Percentiles rank a stretch among this genome's conserved stretches.
These are phyloP conservation scores for Dittrichia graveolens DNA, from an alignment of 129 eudicot species.

Conservation along the genomic window DNA sequence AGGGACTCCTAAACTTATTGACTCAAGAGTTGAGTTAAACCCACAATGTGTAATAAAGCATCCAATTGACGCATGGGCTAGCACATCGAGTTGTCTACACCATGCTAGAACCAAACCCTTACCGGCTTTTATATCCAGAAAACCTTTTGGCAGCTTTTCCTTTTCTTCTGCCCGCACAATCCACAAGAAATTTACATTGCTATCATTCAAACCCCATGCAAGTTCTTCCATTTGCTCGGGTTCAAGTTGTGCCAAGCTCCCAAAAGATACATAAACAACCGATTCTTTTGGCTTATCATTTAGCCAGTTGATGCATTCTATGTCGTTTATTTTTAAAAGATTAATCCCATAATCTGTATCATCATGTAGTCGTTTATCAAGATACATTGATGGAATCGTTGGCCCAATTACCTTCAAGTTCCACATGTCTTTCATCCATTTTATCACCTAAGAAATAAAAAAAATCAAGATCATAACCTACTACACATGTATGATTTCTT, in stretches of 20 bases:
- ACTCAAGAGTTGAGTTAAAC: constrained; percentile 36
- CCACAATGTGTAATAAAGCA: constrained; percentile 42
- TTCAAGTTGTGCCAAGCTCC: constrained; percentile 37
- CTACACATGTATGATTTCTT: background rate
- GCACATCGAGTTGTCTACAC: constrained; percentile 31
- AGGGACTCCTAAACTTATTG: constrained; percentile 39
- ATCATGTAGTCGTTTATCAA: constrained; percentile 33
- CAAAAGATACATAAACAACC: constrained; percentile 57
- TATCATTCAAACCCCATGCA: constrained; percentile 37
- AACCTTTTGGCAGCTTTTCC: constrained; percentile 30
- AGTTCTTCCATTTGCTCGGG: constrained; percentile 54
- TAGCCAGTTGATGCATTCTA: constrained; percentile 46
- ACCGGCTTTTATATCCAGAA: background rate
- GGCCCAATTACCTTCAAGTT: constrained; percentile 58
- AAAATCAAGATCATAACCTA: background rate
- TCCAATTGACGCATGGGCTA: constrained; percentile 32
- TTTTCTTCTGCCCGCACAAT: constrained; percentile 42
- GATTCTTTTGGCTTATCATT: constrained; percentile 35
- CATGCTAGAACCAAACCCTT: constrained; percentile 26
- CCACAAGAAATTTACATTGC: constrained; percentile 44
- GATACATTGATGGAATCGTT: constrained; percentile 44
- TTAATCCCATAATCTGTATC: constrained; percentile 39
- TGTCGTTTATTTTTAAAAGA: constrained; percentile 36
- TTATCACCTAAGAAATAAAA: constrained; percentile 34
- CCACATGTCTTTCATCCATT: constrained; percentile 49